phyloP scores from a whole-genome alignment of 345 rosid species.

The Triadica sebifera region DNA sequence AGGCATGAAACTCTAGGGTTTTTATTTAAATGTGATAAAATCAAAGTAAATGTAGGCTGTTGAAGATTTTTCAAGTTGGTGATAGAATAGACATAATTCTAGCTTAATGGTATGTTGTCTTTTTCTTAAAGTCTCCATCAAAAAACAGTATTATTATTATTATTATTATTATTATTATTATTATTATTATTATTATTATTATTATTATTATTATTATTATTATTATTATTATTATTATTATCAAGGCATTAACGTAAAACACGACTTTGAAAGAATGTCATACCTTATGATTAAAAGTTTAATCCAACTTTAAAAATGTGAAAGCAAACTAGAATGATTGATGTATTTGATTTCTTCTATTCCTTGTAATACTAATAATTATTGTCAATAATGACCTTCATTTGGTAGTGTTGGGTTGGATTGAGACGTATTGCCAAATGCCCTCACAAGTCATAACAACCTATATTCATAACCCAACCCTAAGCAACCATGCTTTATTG shows the following conservation, averaged over 20 bases:
- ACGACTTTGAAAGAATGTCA: conserved; percentile 24
- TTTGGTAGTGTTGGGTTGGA: conserved; percentile 45
- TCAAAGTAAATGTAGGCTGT: conserved; percentile 9
- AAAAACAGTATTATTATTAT: not conserved
- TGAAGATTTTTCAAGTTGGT: conserved; percentile 20
- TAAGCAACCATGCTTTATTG: conserved; percentile 1
- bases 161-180: not conserved
- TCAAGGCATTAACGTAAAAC: conserved; percentile 21
- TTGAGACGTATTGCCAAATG: conserved; percentile 37
- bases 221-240: not conserved
- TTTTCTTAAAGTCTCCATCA: conserved; percentile 13
- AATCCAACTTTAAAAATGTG: conserved; percentile 22
- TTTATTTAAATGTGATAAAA: not conserved
- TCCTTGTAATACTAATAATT: conserved; percentile 1
- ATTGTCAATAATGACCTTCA: conserved; percentile 20
- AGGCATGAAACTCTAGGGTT: too few species aligned
- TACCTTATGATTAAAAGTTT: conserved; percentile 28
- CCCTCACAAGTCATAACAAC: conserved; percentile 21
- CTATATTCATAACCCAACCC: conserved; percentile 12
- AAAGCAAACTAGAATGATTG: conserved; percentile 21
- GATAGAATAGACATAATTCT: conserved; percentile 22
- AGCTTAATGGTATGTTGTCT: conserved; percentile 18
- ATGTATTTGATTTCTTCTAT: conserved; percentile 8
- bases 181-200: not conserved
- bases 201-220: not conserved